Conservation (phyloP, 768 basidiomycete genomes). For the Phylloporus rhodoxanthus region DNA sequence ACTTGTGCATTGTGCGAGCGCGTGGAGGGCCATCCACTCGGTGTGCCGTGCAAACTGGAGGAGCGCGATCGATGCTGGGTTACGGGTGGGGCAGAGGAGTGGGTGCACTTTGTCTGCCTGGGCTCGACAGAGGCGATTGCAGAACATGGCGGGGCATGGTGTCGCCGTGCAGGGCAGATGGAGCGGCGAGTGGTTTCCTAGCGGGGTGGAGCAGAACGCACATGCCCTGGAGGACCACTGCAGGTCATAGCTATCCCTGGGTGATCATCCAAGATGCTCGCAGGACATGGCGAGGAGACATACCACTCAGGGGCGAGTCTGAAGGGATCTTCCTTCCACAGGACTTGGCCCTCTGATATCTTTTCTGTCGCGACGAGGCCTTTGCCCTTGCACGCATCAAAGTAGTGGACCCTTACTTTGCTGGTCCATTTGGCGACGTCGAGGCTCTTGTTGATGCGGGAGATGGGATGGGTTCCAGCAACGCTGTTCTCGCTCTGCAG, state of each 20-base stretch:
- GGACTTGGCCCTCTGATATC: conserved; percentile 62
- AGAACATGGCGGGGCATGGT: conserved; percentile 64
- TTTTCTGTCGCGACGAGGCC: conserved; percentile 69
- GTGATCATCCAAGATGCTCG: neutral
- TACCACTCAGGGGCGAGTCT: conserved; percentile 78
- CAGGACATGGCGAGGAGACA: conserved; percentile 11
- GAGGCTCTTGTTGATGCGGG: conserved; percentile 56
- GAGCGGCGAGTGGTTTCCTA: conserved; percentile 39
- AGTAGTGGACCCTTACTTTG: conserved; percentile 63
- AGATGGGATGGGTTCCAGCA: conserved; percentile 46
- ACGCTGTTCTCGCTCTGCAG: conserved; percentile 48
- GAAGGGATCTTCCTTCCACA: conserved; percentile 87
- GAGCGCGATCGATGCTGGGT: conserved; percentile 60
- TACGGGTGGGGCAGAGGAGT: conserved; percentile 68
- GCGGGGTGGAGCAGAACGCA: conserved; percentile 64
- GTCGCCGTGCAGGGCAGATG: conserved; percentile 47
- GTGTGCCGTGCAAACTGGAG: conserved; percentile 53
- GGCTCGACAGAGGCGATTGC: conserved; percentile 69
- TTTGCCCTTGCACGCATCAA: conserved; percentile 70
- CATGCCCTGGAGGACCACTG: conserved; percentile 60
- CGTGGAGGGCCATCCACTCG: conserved; percentile 68
- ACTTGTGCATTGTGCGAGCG: conserved; percentile 61
- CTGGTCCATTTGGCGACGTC: conserved; percentile 57
- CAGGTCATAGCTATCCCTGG: conserved; percentile 73
- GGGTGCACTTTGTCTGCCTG: conserved; percentile 63